Evolutionary conservation across 2,329 filamentous ascomycete species (phyloP), one percentile per base, ranked within the genome.

Genomic region (Mycosphaerella arachidis): DNA sequence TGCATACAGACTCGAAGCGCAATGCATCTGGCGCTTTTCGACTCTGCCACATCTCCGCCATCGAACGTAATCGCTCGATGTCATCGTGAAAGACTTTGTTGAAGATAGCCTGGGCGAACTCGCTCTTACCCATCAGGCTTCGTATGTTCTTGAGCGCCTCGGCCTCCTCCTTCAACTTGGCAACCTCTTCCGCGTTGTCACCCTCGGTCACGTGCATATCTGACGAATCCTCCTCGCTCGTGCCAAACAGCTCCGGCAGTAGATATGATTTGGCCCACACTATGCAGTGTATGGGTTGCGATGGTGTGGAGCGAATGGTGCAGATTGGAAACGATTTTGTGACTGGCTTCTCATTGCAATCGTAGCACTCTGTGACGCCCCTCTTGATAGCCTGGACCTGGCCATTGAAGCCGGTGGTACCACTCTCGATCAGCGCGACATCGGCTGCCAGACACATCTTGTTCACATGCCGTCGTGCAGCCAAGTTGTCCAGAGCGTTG

Each of bases 251-350:
- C 74, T 99, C 94, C 66, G 91, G 94, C 62, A 99, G 84, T 8
- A 99, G 82, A 74, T 97, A 99, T 73, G 92, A 96, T 78, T 97
- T 99, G 20, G 85, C 93, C 94, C 94, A 99, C 1, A 99, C 93
- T 63, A 99, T 99, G 78, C 94, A 97, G 76, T 99, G 94, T 48
- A 99, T 97, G 0, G 93, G 91, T 70, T 97, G 93, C 66, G 90
- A 96, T 0, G 94, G 94, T 0, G 92, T 99, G 74, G 91, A 97
- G 73, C 94, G 86, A 69, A 99, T 97, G 1, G 94, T 99, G 78
- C 94, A 99, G 46, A 97, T 92, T 1, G 94, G 92, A 71, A 95
- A 97, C 1, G 89, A 89, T 74, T 96, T 97, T 6, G 93, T 93
- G 1, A 89, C 86, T 62, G 93, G 89, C 75, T 99, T 99, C 1